phyloP scores from a whole-genome alignment of 495 filamentous ascomycete species.

The Penicillium desertorum region DNA sequence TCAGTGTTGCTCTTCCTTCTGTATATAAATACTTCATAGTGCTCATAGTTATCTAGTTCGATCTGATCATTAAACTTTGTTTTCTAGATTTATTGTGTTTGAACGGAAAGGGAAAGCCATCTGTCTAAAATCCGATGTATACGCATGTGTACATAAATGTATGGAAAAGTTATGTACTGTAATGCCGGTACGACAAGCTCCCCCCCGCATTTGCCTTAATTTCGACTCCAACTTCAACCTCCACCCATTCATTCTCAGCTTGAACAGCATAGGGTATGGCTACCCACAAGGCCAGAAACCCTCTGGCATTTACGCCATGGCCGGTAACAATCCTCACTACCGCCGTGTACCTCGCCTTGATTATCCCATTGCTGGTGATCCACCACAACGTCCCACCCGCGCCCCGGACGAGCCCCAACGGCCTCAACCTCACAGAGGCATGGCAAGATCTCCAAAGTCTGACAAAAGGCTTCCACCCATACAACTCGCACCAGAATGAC shows the following conservation, averaged over 20 bases:
- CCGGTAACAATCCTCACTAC: constrained; percentile 73
- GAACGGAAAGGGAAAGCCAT: too few species aligned
- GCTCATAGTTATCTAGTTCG: too few species aligned
- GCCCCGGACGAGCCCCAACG: constrained; percentile 57
- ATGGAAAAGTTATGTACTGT: constrained; percentile 9
- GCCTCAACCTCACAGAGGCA: constrained; percentile 76
- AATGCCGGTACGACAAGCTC: constrained; percentile 15
- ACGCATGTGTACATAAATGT: constrained; percentile 1
- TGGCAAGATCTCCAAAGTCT: constrained; percentile 81
- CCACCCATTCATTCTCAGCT: constrained; percentile 3
- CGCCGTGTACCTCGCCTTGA: constrained; percentile 65
- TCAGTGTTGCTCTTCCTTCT: too few species aligned
- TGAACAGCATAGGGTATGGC: constrained; percentile 29
- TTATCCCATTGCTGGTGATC: constrained; percentile 67
- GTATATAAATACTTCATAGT: too few species aligned
- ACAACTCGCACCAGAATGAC: constrained; percentile 82
- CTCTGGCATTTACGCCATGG: constrained; percentile 61
- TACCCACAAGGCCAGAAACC: constrained; percentile 45
- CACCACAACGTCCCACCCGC: constrained; percentile 72
- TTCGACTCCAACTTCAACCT: constrained; percentile 22
- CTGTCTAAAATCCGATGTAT: too few species aligned
- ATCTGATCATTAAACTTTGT: too few species aligned
- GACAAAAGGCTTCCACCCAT: constrained; percentile 79
- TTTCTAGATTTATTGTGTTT: too few species aligned
- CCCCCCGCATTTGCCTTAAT: constrained; percentile 27